Conservation (phyloP, 2,329 filamentous ascomycete species). For the Zasmidium angulare region DNA sequence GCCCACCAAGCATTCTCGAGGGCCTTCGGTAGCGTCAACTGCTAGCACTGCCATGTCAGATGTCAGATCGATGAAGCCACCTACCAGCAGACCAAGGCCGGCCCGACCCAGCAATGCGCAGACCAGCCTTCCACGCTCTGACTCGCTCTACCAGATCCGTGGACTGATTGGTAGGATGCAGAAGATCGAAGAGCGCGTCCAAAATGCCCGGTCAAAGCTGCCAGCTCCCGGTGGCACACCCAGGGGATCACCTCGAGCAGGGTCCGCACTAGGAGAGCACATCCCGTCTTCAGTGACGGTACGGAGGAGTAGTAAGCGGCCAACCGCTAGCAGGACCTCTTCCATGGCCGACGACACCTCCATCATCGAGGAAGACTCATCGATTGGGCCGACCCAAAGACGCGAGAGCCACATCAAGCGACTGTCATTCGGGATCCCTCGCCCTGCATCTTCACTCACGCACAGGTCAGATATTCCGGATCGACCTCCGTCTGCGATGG, state of each 20-base stretch:
- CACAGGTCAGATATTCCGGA: slow-evolving; percentile 29
- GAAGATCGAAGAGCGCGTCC: slow-evolving; percentile 88
- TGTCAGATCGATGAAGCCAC: slow-evolving; percentile 38
- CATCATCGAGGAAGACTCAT: slow-evolving; percentile 11
- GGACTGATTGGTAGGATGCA: slow-evolving; percentile 96
- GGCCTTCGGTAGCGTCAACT: slow-evolving; percentile 53
- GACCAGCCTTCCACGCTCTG: slow-evolving; percentile 55
- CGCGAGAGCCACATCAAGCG: slow-evolving; percentile 41
- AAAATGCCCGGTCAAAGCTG: slow-evolving; percentile 86
- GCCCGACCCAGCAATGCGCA: slow-evolving; percentile 31
- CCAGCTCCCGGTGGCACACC: slow-evolving; percentile 82
- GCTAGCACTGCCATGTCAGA: slow-evolving; percentile 26
- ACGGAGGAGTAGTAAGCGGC: slow-evolving; percentile 68
- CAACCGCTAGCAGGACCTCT: slow-evolving; percentile 47
- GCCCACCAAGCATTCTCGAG: slow-evolving; percentile 51
- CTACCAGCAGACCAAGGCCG: slow-evolving; percentile 42
- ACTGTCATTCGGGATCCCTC: slow-evolving; percentile 51
- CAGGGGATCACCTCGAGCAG: slow-evolving; percentile 68
- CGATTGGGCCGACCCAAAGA: slow-evolving; percentile 17
- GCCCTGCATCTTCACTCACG: slow-evolving; percentile 29
- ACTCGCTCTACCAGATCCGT: slow-evolving; percentile 88
- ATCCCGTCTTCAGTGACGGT: slow-evolving; percentile 59
- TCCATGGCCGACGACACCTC: slow-evolving; percentile 30
- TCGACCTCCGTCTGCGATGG: slow-evolving; percentile 26
- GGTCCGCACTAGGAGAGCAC: slow-evolving; percentile 34